These are phyloP conservation scores for Xerocomellus dryophilus DNA, from an alignment of 768 basidiomycete species.

Conservation along the genomic window DNA sequence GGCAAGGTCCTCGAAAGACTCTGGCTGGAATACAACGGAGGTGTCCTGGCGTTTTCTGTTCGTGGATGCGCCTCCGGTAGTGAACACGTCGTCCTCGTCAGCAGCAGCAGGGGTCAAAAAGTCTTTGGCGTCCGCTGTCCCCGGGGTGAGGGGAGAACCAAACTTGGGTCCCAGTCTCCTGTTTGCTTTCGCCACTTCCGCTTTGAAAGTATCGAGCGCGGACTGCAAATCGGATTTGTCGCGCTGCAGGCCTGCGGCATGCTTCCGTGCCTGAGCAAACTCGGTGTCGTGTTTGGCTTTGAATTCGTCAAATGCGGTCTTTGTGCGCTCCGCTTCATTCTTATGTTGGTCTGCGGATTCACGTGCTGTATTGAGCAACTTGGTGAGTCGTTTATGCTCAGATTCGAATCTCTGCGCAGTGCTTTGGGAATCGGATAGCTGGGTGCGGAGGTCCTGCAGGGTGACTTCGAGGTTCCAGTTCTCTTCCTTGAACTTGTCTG, in stretches of 20 bases:
- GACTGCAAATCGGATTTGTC: conserved; percentile 92
- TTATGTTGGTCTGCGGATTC: conserved; percentile 83
- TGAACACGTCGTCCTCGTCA: conserved; percentile 66
- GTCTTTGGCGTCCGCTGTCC: conserved; percentile 42
- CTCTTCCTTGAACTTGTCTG: conserved; percentile 96
- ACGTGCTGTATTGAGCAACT: conserved; percentile 65
- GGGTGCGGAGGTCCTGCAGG: conserved; percentile 78
- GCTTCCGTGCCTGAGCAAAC: conserved; percentile 85
- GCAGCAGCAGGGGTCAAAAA: conserved; percentile 56
- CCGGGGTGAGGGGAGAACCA: conserved; percentile 73
- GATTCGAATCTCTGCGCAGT: conserved; percentile 68
- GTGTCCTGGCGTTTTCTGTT: conserved; percentile 58
- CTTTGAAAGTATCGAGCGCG: conserved; percentile 71
- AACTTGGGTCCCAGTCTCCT: conserved; percentile 57
- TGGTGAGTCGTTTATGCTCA: conserved; percentile 80
- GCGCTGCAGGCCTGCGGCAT: conserved; percentile 80
- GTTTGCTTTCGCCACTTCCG: conserved; percentile 64
- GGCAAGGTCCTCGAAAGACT: conserved; percentile 44
- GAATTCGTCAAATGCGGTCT: conserved; percentile 61
- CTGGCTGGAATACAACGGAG: conserved; percentile 44
- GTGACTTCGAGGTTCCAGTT: conserved; percentile 98
- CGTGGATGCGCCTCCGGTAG: conserved; percentile 56
- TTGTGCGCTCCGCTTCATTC: conserved; percentile 76
- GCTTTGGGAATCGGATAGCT: conserved; percentile 63
- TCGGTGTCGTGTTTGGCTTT: conserved; percentile 94